These are phyloP conservation scores for Diplodia intermedia DNA, from an alignment of 2,329 filamentous ascomycete genomes.

Conservation along the genomic window DNA sequence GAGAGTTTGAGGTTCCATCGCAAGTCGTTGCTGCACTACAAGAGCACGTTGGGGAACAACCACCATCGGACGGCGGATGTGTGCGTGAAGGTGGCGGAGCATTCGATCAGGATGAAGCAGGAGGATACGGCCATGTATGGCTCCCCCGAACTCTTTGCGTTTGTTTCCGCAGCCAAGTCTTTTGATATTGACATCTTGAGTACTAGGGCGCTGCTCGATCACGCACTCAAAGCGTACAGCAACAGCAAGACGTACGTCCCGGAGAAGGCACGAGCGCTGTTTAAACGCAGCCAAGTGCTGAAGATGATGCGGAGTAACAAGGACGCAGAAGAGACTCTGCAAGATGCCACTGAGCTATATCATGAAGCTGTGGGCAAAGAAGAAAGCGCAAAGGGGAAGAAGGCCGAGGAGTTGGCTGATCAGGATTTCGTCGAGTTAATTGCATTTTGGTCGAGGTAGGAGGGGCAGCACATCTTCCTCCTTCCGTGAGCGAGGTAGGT, in stretches of 20 bases:
- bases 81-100: constrained; percentile 34
- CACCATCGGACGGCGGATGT: constrained; percentile 36
- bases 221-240: not conserved
- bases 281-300: constrained; percentile 14
- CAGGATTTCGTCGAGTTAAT: not conserved
- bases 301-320: not conserved
- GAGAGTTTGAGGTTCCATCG: constrained; percentile 34
- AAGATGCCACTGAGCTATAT: not conserved
- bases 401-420: constrained; percentile 1
- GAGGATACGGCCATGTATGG: constrained; percentile 24
- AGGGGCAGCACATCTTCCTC: not conserved
- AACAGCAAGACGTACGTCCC: constrained; percentile 17
- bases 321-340: not conserved
- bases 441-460: constrained; percentile 4
- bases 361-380: not conserved
- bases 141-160: too few relatives aligned
- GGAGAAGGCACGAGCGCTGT: constrained; percentile 28
- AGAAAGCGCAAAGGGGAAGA: not conserved
- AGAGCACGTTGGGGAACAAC: constrained; percentile 33
- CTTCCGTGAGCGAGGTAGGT: not conserved
- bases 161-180: too few relatives aligned
- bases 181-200: not conserved
- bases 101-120: constrained; percentile 30
- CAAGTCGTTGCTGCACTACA: constrained; percentile 33
- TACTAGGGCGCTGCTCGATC: constrained; percentile 1